Evolutionary conservation across 1,284 basidiomycete genomes (phyloP), one percentile per base, ranked within the genome.

Genomic region (Sutorius eximius): DNA sequence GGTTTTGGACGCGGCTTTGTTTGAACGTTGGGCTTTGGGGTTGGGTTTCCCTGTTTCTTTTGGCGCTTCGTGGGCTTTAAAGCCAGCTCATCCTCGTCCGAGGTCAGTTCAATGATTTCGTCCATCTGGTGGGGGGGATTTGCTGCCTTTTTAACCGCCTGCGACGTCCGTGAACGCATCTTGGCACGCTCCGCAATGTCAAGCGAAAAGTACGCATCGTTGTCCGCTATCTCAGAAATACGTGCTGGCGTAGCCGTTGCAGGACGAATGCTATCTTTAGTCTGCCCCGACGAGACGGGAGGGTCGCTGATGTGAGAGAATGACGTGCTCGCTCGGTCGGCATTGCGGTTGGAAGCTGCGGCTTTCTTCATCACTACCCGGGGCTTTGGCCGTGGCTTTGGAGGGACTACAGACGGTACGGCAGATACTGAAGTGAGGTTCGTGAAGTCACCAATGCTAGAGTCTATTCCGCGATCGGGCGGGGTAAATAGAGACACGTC

Each of bases 151-250:
- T 63, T 70, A 7, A 49, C 32, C 29, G 44, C 20, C 44, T 60
- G 59, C 0, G 71, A 46, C 45, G 61, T 70, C 29, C 75, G 69
- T 11, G 74, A 67, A 11, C 78, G 76, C 56, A 74, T 65, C 60
- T 80, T 80, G 34, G 79, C 73, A 12, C 78, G 73, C 37, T 80
- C 78, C 5, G 78, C 77, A 30, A 81, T 77, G 52, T 63, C 74
- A 24, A 66, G 61, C 0, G 71, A 67, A 34, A 56, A 66, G 38
- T 63, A 67, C 30, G 20, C 36, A 38, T 72, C 69, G 0, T 52
- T 63, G 10, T 52, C 65, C 8, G 46, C n/a, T 1, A 8, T 9
- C 5, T 56, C 56, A 5, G 58, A 57, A 37, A 55, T n/a, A 30
- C 12, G 44, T 15, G 55, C 38, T 1, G 64, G 57, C 0, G 58